These are phyloP conservation scores for Trametes cubensis DNA, from an alignment of 768 basidiomycete genomes.

Conservation along the genomic window DNA sequence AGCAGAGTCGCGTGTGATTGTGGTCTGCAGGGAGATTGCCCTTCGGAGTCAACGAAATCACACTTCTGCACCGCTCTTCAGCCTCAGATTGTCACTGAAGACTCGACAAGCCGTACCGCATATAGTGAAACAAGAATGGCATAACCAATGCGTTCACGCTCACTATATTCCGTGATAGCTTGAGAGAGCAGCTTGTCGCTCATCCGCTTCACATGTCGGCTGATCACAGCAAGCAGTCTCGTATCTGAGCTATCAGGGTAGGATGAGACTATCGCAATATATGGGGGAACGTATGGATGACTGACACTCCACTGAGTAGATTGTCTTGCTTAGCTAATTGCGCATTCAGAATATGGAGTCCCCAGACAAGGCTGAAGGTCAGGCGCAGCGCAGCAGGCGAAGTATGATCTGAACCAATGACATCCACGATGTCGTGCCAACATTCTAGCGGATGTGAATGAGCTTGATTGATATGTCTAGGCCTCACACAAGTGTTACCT, in stretches of 20 bases:
- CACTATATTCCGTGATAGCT: background rate
- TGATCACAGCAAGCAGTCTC: background rate
- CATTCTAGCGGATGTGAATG: slow-evolving; percentile 43
- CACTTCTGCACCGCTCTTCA: slow-evolving; percentile 3
- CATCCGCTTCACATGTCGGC: background rate
- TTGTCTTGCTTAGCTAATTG: slow-evolving; percentile 25
- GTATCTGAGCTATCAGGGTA: background rate
- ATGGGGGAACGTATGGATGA: no score
- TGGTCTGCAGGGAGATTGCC: slow-evolving; percentile 43
- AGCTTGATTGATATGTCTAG: background rate
- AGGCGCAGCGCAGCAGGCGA: slow-evolving; percentile 68
- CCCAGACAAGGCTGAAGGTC: slow-evolving; percentile 57
- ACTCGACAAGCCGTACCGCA: slow-evolving; percentile 34
- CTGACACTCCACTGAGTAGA: background rate
- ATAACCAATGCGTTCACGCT: slow-evolving; percentile 35
- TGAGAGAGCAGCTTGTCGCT: background rate
- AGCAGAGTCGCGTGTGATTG: slow-evolving; percentile 49
- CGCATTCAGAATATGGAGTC: slow-evolving; percentile 54
- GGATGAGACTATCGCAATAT: no score
- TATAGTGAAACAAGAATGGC: slow-evolving; percentile 42
- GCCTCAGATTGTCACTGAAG: background rate
- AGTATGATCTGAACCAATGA: slow-evolving; percentile 49
- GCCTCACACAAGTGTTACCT: slow-evolving; percentile 39
- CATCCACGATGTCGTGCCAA: slow-evolving; percentile 51
- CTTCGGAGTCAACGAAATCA: slow-evolving; percentile 5